A percentile compares a stretch with the other conserved stretches of the same genome.
Evolutionary conservation across 108 stramenopile genomes (phyloP).

Genomic region (Schizochytrium sp.): DNA sequence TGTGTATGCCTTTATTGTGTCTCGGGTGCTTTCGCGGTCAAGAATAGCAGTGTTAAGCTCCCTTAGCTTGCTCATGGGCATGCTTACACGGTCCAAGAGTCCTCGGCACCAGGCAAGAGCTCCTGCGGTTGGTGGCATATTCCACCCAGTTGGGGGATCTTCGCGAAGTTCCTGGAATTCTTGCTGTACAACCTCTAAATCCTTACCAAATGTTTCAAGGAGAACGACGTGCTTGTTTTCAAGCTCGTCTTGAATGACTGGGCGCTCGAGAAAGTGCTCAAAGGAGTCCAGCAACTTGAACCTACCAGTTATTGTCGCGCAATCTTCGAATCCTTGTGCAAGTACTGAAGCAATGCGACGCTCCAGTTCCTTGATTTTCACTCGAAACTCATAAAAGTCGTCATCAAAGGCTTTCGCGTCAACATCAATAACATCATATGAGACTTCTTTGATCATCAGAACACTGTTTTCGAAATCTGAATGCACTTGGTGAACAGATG

Average conservation of each 20-base stretch:
- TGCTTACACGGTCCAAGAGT: slow-evolving; percentile 64
- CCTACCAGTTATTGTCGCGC: slow-evolving; percentile 66
- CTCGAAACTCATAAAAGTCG: slow-evolving; percentile 72
- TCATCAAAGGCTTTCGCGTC: slow-evolving; percentile 69
- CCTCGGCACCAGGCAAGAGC: slow-evolving; percentile 72
- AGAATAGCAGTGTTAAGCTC: slow-evolving; percentile 65
- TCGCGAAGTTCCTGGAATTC: slow-evolving; percentile 61
- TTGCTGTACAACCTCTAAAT: slow-evolving; percentile 63
- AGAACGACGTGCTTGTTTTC: slow-evolving; percentile 68
- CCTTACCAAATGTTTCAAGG: slow-evolving; percentile 62
- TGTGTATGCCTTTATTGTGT: slow-evolving; percentile 69
- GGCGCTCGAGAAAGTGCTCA: slow-evolving; percentile 63
- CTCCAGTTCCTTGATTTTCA: slow-evolving; percentile 67
- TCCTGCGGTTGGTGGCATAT: slow-evolving; percentile 72
- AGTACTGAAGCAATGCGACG: slow-evolving; percentile 66
- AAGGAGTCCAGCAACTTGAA: slow-evolving; percentile 72
- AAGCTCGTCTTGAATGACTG: slow-evolving; percentile 69
- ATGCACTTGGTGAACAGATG: slow-evolving; percentile 66
- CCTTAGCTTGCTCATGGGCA: slow-evolving; percentile 71
- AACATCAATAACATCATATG: slow-evolving; percentile 64
- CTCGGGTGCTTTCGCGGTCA: slow-evolving; percentile 71
- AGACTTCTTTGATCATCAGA: slow-evolving; percentile 62
- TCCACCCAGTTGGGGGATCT: slow-evolving; percentile 64
- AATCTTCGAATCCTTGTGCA: slow-evolving; percentile 71
- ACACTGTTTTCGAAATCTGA: slow-evolving; percentile 66